phyloP scores from a whole-genome alignment of 345 rosid genomes.

The Pistacia integerrima region DNA sequence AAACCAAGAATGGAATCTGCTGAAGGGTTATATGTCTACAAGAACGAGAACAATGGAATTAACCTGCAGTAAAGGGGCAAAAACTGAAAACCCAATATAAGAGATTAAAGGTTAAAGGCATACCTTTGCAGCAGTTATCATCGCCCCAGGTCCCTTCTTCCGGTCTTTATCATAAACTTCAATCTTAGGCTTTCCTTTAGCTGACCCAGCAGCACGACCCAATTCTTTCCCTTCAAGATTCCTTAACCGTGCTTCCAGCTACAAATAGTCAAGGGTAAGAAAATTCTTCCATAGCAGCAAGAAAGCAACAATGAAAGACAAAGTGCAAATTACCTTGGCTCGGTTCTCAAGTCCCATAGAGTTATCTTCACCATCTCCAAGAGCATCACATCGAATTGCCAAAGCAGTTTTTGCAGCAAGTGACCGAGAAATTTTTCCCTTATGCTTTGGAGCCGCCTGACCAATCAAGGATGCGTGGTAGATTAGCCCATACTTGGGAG shows the following conservation, averaged over 20 bases:
- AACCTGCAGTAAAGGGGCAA: background rate
- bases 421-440: conserved; percentile 88
- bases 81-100: background rate
- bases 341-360: conserved; percentile 84
- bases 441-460: conserved; percentile 83
- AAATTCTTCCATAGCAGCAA: background rate
- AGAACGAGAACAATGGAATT: background rate
- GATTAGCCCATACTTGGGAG: conserved; percentile 87
- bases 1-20: conserved; percentile 67
- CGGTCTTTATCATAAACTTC: conserved; percentile 83
- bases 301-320: background rate
- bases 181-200: conserved; percentile 88
- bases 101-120: background rate
- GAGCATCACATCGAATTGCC: conserved; percentile 86
- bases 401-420: conserved; percentile 83
- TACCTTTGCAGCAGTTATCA: conserved; percentile 88
- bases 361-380: conserved; percentile 79
- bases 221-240: conserved; percentile 78
- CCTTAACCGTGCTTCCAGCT: conserved; percentile 89
- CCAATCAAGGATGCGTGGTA: conserved; percentile 93
- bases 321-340: conserved; percentile 48
- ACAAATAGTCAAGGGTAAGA: conserved; percentile 5
- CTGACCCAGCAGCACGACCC: conserved; percentile 79
- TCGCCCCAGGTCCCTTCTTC: conserved; percentile 68
- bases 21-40: conserved; percentile 76